Base-by-base conservation (phyloP, 768 basidiomycete species). In the Boletus reticulatus region DNA sequence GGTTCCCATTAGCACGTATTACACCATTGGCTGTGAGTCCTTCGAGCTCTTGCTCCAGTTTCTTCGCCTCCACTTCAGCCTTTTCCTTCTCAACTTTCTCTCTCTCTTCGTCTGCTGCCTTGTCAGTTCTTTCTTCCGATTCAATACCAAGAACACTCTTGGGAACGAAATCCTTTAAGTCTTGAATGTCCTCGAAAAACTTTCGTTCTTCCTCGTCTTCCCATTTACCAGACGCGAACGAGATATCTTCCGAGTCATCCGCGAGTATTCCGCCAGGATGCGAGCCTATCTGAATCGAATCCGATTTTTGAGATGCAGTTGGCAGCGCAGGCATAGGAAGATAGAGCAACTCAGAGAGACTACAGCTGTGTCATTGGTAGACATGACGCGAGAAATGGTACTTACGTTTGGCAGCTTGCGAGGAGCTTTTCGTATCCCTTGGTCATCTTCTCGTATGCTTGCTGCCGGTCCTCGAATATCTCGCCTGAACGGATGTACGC, bases 401-500 rank as follows among this genome's bases (percentile, higher is more conserved):
- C 85, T 64, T 62, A 95, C 91, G 84, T 85, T 73, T 97, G 92
- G 55, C 94, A 95, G 64, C 85, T 94, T 16, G 87, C 77, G 46
- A 94, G 81, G 22, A 98, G 74, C 56, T 95, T 93, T 73, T 99
- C 97, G 64, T 98, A 98, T 43, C 85, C 82, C 72, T 91, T 94
- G 38, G 94, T 94, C 92, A 98, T 97, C 75, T 93, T 94, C 76
- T 99, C 97, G 68, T 99, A 99, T 11, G 92, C 94, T 72, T 98
- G 95, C 70, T 98, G 96, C 34, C 97, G 84, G 70, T 99, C 97
- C 67, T 99, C 97, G 62, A 99, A 99, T 59, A 99, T 98, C 73
- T 99, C 96, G 27, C 97, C 97, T 4, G 95, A 98, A 32, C 95
- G 92, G 62, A 99, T 98, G 68, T 99, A 99, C 54, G 97, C 97